Conservation (phyloP, 257 asterid species). For the Dorcoceras hygrometricum region DNA sequence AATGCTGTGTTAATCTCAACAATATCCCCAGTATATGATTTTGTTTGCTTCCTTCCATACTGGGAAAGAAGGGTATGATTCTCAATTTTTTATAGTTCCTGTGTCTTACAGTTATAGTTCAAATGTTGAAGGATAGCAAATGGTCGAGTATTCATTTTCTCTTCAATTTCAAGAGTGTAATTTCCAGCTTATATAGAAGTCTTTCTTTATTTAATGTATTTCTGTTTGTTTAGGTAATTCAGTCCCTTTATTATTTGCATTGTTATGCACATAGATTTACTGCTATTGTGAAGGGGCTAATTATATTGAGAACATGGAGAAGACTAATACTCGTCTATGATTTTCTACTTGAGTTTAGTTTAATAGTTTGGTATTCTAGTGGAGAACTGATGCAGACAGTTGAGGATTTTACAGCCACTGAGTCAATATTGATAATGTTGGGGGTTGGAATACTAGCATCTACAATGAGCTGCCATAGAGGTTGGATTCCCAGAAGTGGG, state of each 20-base stretch:
- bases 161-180: not conserved
- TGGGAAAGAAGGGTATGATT: constrained; percentile 81
- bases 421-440: not conserved
- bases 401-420: not conserved
- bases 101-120: constrained; percentile 9
- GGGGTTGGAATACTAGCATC: not conserved
- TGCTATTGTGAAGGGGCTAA: not conserved
- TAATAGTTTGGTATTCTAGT: too few relatives aligned
- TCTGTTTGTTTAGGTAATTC: not conserved
- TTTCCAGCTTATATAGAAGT: not conserved
- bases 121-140: constrained; percentile 7
- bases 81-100: not conserved
- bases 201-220: not conserved
- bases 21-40: constrained; percentile 74
- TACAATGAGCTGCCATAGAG: not conserved
- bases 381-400: not conserved
- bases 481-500: not conserved
- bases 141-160: not conserved
- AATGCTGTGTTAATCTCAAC: constrained; percentile 74
- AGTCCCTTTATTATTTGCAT: not conserved
- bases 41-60: constrained; percentile 78
- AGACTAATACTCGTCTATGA: not conserved
- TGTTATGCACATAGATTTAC: not conserved
- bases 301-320: not conserved
- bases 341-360: too few relatives aligned